Evolutionary conservation across 805 yeast species (phyloP).

Genomic region (Wickerhamomyces kurtzmanii): DNA sequence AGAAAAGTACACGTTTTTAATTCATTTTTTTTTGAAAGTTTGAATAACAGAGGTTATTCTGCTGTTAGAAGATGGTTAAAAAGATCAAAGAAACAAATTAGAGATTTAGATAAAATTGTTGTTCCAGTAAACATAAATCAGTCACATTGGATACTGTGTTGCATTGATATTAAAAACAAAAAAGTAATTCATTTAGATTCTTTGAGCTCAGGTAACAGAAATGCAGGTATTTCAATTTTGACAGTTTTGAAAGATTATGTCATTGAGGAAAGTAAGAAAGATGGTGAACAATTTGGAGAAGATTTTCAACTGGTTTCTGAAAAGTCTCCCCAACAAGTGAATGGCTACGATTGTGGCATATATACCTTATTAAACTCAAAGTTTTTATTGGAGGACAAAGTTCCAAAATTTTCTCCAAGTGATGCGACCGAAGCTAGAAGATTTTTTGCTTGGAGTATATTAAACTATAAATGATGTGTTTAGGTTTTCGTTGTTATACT

Average conservation of each 20-base stretch:
- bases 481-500: too few relatives aligned
- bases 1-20: slow-evolving; percentile 61
- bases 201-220: slow-evolving; percentile 32
- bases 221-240: slow-evolving; percentile 27
- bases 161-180: slow-evolving; percentile 51
- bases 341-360: slow-evolving; percentile 94
- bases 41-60: slow-evolving; percentile 62
- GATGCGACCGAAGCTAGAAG: slow-evolving; percentile 65
- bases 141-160: slow-evolving; percentile 90
- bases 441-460: too few relatives aligned
- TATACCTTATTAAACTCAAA: slow-evolving; percentile 76
- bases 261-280: slow-evolving; percentile 52
- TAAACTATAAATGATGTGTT: too few relatives aligned
- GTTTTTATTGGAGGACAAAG: slow-evolving; percentile 40
- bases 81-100: slow-evolving; percentile 58
- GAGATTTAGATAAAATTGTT: slow-evolving; percentile 53
- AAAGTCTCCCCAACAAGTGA: slow-evolving; percentile 66
- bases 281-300: too few relatives aligned
- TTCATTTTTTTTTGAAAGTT: slow-evolving; percentile 77
- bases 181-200: slow-evolving; percentile 75
- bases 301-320: slow-evolving; percentile 17
- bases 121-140: slow-evolving; percentile 80
- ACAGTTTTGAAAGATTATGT: slow-evolving; percentile 50
- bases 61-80: slow-evolving; percentile 85
- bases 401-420: slow-evolving; percentile 45